Base-by-base conservation (phyloP, 2,329 filamentous ascomycete genomes). In the Fusarium napiforme region DNA sequence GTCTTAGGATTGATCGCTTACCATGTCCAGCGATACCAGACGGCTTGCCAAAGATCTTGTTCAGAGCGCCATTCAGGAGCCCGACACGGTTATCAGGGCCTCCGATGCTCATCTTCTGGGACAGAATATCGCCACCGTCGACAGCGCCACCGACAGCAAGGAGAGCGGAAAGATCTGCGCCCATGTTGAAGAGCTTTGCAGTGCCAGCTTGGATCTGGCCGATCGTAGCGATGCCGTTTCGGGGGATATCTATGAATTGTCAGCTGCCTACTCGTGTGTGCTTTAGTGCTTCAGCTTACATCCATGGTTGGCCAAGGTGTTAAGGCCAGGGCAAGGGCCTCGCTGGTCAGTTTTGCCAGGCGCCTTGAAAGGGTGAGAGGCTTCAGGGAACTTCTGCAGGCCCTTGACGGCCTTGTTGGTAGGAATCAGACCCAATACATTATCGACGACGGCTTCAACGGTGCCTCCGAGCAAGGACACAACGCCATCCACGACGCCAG, bases 31-130 rank as follows among this genome's bases (percentile, higher is more conserved):
- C 28, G 3, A 72, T 72, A 3, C 67, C 69, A 7, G 67, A 72
- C 18, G 69, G 69, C 26, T 50, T 71, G 39, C 69, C 69, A 19
- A 72, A 71, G 15, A 72, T 71, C 19, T 71, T 72, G 16, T 60
- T 60, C 28, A 72, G 23, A 14, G 53, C 69, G 2, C 69, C 69
- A 6, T 60, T 71, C 1, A 67, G 40, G 4, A 72, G 67, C 0
- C 67, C 62, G 2, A 71, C 67, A 9, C 69, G 69, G 7, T 47
- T 3, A 5, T 71, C 69, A 4, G 69, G 57, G 2, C 69, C 69
- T 16, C 69, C 69, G 3, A 71, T 71, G 21, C 69, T 71, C 67
- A 71, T 71, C 26, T 71, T 71, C 10, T 71, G 69, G 10, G 69
- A 71, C 11, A 71, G 23, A 19, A 71, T 57, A 14, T 71, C 67